Evolutionary conservation across 2,329 filamentous ascomycete genomes (phyloP), one percentile per base, ranked within the genome.

Genomic region (Tympanopsis confertula): DNA sequence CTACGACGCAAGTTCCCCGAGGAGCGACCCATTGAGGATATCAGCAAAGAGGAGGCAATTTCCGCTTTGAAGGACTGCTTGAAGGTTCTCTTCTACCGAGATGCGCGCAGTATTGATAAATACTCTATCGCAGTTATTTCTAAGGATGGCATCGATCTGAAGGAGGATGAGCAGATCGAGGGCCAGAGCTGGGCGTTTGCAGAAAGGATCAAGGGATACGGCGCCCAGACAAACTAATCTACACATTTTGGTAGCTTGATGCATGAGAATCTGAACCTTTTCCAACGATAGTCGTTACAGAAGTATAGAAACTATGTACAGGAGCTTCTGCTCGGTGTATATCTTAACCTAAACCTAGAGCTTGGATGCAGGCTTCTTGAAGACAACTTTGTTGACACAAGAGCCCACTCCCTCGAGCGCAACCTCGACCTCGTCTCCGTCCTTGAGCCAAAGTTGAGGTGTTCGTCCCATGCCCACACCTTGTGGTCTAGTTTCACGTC

Each of bases 121-220:
- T 98, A 95, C 68, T 91, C 85, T 46, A 80, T 96, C 56, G 89
- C 89, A 15, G 72, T 96, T 39, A 72, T 98, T 40, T 91, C 85
- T 39, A 83, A 86, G 63, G 85, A 86, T 36, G 86, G 84, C n/a
- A 78, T 96, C 41, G 82, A 93, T 39, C 58, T 95, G 47, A 81
- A 80, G 59, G 78, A 93, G 62, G 66, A 83, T 51, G 84, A 94
- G 69, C 79, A 87, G 71, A 70, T 98, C 47, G 88, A 96, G 71
- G 73, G 80, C 51, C 89, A 96, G 73, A 95, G 87, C 73, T 96
- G 89, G 91, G 87, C 85, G 37, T 98, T 98, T 67, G 91, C 91
- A 18, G 89, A 96, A 57, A 74, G 81, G 50, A 95, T 98, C 60
- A 82, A 78, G 61, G 91, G 91, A 33, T 98, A 98, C 57, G 91